Percentiles rank a stretch among this genome's conserved stretches.
These are phyloP conservation scores for Xylaria acuta DNA, from an alignment of 495 filamentous ascomycete species.

Conservation along the genomic window DNA sequence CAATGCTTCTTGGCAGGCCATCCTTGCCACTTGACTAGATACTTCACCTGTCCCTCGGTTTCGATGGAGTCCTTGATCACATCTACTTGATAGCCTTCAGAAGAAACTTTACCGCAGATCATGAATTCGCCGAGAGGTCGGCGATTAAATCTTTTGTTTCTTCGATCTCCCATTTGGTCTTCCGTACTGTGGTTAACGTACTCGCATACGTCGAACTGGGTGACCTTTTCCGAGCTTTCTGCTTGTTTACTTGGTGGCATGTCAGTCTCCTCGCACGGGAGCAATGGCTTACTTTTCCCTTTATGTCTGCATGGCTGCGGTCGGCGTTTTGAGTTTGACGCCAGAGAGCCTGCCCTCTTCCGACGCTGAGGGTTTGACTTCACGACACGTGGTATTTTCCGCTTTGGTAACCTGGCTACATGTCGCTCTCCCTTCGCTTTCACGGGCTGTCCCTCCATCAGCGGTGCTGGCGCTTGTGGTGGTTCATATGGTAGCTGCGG, in stretches of 20 bases:
- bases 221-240: too few species aligned
- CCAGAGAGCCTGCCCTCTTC: not conserved
- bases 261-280: not conserved
- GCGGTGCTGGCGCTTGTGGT: not conserved
- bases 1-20: not conserved
- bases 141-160: too few species aligned
- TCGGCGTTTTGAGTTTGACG: not conserved
- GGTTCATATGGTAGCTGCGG: not conserved
- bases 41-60: not conserved
- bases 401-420: not conserved
- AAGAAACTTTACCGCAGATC: too few species aligned
- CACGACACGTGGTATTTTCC: not conserved
- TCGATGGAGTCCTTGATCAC: not conserved
- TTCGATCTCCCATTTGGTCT: too few species aligned
- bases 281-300: not conserved
- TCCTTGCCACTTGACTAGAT: not conserved
- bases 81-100: not conserved
- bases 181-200: too few species aligned
- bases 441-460: not conserved
- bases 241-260: too few species aligned
- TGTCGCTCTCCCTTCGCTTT: not conserved
- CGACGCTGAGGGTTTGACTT: not conserved
- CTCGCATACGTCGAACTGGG: too few species aligned
- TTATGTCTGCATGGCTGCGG: not conserved
- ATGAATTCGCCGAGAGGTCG: too few species aligned